Evolutionary conservation across 208 protist species (phyloP), one percentile per base, ranked within the genome.

Genomic region (Leishmania major): DNA sequence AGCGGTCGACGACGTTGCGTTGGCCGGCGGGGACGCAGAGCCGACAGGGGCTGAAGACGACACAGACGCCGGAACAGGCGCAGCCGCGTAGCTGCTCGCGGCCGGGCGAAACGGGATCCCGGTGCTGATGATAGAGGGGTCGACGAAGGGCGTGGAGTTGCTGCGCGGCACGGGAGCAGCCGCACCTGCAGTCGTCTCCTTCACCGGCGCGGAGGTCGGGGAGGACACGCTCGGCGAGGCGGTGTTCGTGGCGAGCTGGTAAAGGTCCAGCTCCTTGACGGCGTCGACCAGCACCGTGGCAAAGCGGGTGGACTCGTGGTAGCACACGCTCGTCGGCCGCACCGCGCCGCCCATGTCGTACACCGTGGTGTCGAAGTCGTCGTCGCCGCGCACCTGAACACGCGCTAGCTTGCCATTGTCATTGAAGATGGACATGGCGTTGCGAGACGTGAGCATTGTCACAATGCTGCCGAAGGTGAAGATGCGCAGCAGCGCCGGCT

Each of bases 381-480:
- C 45, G 60, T 82, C 79, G 69, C 79, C 77, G 45, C 62, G 64
- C 59, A 78, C 51, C 79, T 91, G 82, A 35, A 97, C 87, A 43
- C 95, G 77, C 31, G 87, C 89, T 45, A 94, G 67, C 67, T 87
- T 73, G 45, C 79, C 51, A 0, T 84, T 81, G 47, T 88, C 80
- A 83, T 95, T 94, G 92, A 97, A 97, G 45, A 96, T 84, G 51
- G 91, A 90, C 70, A 97, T 88, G 49, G 84, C 85, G 86, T 92
- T 88, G 62, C 87, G 88, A 57, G 91, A 93, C 62, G 85, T 85
- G 47, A 91, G 87, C 85, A 96, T 84, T 31, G 88, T 83, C 53
- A 96, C 85, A 84, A 95, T 91, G 60, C 51, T 49, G 69, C 88
- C 88, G 78, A 94, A 90, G 70, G 82, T 77, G 69, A 96, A 92